Percentiles rank a stretch among this genome's conserved stretches.
These are phyloP conservation scores for Psidium guajava DNA, from an alignment of 345 rosid genomes.

Conservation along the genomic window DNA sequence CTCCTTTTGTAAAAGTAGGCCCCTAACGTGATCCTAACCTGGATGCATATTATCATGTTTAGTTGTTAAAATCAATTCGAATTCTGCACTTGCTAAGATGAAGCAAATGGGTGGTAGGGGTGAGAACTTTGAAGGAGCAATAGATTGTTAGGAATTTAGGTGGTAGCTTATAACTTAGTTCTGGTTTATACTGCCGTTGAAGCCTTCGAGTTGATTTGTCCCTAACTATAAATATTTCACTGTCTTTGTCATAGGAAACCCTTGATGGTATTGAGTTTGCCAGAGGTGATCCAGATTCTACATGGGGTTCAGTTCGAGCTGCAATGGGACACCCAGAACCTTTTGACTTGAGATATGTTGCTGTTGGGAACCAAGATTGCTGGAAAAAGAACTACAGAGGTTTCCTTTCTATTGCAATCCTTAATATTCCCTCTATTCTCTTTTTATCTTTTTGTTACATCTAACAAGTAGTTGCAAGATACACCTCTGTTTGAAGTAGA, in stretches of 20 bases:
- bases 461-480: not conserved
- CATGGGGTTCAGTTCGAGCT: slow-evolving; percentile 88
- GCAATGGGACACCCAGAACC: slow-evolving; percentile 90
- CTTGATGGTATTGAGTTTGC: slow-evolving; percentile 92
- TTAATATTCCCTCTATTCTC: not conserved
- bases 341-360: slow-evolving; percentile 86
- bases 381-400: slow-evolving; percentile 81
- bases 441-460: not conserved
- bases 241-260: slow-evolving; percentile 56
- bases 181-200: not conserved
- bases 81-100: not conserved
- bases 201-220: not conserved
- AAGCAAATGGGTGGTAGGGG: not conserved
- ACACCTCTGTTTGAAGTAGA: not conserved
- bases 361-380: slow-evolving; percentile 92
- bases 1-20: slow-evolving; percentile 73
- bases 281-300: slow-evolving; percentile 58
- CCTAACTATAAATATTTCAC: not conserved
- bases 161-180: not conserved
- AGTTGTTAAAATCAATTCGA: not conserved
- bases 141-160: not conserved
- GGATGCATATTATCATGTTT: not conserved
- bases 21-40: not conserved
- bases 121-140: not conserved
- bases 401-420: slow-evolving; percentile 1